A percentile compares a stretch with the other conserved stretches of the same genome.
Conservation (phyloP, 352 stramenopile genomes). For the Pythium periplocum region DNA sequence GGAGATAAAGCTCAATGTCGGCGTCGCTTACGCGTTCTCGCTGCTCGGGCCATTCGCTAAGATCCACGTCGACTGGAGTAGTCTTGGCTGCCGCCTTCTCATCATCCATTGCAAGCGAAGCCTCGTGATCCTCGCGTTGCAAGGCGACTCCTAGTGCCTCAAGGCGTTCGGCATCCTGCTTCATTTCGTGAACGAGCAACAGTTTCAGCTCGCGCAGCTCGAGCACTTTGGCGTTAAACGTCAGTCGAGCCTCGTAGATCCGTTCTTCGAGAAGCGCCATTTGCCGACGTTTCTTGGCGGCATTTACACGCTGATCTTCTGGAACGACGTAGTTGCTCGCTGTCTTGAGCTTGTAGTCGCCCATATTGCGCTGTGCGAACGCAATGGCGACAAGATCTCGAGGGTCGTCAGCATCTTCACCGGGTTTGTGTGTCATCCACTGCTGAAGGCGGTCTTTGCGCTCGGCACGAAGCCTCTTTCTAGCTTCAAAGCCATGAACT, state of each 20-base stretch:
- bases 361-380: conserved; percentile 84
- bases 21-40: conserved; percentile 71
- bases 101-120: conserved; percentile 23
- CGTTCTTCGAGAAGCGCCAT: conserved; percentile 81
- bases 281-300: conserved; percentile 85
- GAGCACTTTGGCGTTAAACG: conserved; percentile 90
- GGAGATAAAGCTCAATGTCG: conserved; percentile 71
- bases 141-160: conserved; percentile 12
- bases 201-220: conserved; percentile 87
- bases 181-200: conserved; percentile 69
- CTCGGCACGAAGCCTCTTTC: conserved; percentile 69
- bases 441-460: conserved; percentile 57
- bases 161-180: conserved; percentile 18
- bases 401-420: conserved; percentile 87
- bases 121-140: conserved; percentile 41
- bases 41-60: conserved; percentile 87
- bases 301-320: conserved; percentile 85
- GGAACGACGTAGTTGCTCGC: conserved; percentile 85
- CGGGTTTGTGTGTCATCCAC: conserved; percentile 71
- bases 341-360: conserved; percentile 91
- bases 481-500: conserved; percentile 75
- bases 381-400: conserved; percentile 88
- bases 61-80: conserved; percentile 38
- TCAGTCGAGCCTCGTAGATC: conserved; percentile 72
- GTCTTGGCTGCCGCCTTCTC: neutral